A percentile compares a stretch with the other conserved stretches of the same genome.
phyloP scores from a whole-genome alignment of 257 asterid genomes.

The Parsonsia alboflavescens region DNA sequence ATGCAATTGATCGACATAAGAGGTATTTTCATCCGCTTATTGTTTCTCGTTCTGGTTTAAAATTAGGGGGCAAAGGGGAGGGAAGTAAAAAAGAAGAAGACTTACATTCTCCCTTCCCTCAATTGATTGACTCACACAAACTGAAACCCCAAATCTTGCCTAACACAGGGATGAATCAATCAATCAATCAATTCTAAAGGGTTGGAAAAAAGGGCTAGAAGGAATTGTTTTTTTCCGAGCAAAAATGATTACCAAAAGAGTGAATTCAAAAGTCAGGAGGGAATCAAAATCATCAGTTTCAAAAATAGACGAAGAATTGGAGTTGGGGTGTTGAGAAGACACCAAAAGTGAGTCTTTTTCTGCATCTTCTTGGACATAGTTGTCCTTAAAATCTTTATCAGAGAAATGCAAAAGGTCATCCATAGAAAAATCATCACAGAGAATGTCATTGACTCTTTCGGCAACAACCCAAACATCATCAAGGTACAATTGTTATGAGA shows the following conservation, averaged over 20 bases:
- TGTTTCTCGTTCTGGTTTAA: too few species aligned
- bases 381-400: constrained; percentile 58
- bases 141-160: too few species aligned
- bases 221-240: too few species aligned
- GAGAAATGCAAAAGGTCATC: constrained; percentile 93
- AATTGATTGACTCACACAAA: too few species aligned
- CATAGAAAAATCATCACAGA: constrained; percentile 76
- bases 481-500: constrained; percentile 33
- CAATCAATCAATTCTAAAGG: too few species aligned
- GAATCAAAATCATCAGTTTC: constrained; percentile 53
- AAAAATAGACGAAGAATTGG: constrained; percentile 47
- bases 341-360: constrained; percentile 20
- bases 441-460: constrained; percentile 47
- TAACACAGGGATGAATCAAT: too few species aligned
- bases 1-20: too few species aligned
- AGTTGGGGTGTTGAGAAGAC: constrained; percentile 31
- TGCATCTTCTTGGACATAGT: constrained; percentile 32
- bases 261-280: constrained; percentile 56
- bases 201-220: neutral
- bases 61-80: too few species aligned
- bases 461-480: constrained; percentile 54
- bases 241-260: constrained; percentile 56
- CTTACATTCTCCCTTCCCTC: too few species aligned
- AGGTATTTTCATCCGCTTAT: too few species aligned
- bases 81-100: too few species aligned